Conservation (phyloP, 768 basidiomycete species). For the Psilocybe subaeruginosa region DNA sequence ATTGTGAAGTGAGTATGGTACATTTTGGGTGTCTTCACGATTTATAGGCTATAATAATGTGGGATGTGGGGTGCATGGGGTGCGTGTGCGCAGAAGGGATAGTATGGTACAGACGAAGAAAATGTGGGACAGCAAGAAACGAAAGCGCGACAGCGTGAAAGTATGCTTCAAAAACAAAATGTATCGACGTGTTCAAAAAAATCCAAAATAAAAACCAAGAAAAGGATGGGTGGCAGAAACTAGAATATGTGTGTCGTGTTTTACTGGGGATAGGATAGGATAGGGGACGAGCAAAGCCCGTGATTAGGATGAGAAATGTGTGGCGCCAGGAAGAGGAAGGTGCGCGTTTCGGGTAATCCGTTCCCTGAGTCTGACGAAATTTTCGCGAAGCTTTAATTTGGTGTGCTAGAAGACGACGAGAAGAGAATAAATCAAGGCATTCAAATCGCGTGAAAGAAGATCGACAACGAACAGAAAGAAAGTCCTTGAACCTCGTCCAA, state of each 20-base stretch:
- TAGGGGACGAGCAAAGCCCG: neutral
- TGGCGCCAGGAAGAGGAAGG: neutral
- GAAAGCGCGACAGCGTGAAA: neutral
- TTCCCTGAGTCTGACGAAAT: neutral
- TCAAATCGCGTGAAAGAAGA: neutral
- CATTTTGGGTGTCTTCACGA: neutral
- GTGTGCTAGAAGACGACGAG: conserved; percentile 2
- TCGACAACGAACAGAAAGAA: conserved; percentile 5
- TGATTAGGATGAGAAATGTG: neutral
- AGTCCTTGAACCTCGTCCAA: conserved; percentile 5
- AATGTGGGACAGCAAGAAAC: neutral
- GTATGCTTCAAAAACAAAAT: conserved; percentile 3
- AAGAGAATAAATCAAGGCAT: neutral
- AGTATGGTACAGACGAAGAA: neutral
- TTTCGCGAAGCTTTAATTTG: conserved; percentile 5
- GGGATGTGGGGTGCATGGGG: neutral
- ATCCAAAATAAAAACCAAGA: neutral
- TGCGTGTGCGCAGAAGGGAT: neutral
- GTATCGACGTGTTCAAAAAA: conserved; percentile 2
- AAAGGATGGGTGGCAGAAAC: neutral
- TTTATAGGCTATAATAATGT: neutral
- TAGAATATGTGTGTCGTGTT: neutral
- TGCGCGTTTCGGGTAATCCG: neutral
- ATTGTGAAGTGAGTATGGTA: neutral
- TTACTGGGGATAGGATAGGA: neutral